Evolutionary conservation across 2,329 filamentous ascomycete genomes (phyloP).

Genomic region (Metarhizium album): DNA sequence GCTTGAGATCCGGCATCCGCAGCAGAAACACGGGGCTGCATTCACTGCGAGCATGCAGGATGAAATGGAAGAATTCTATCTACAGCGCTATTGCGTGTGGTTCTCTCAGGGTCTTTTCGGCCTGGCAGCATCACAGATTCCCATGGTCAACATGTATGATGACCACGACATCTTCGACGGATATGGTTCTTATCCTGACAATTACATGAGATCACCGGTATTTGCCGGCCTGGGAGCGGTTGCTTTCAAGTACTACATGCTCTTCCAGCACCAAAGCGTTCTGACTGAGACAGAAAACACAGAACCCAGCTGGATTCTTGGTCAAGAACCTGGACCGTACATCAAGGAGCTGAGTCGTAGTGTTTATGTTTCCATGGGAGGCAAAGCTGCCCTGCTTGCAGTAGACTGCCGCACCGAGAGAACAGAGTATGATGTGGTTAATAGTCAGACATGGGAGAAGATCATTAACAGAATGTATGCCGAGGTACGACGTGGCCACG

Average conservation of each 20-base stretch:
- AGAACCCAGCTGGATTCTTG: conserved; percentile 88
- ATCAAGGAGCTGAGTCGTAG: conserved; percentile 80
- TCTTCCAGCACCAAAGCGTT: conserved; percentile 94
- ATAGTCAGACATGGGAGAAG: conserved; percentile 70
- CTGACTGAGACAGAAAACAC: conserved; percentile 66
- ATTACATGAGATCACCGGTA: conserved; percentile 83
- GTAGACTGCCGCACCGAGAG: conserved; percentile 88
- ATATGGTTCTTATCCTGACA: conserved; percentile 83
- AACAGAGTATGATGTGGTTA: conserved; percentile 70
- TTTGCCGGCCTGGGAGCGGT: conserved; percentile 84
- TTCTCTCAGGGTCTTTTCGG: conserved; percentile 92
- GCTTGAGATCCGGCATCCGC: conserved; percentile 68
- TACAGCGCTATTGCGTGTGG: conserved; percentile 85
- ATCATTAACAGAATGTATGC: conserved; percentile 77
- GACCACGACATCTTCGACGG: conserved; percentile 91
- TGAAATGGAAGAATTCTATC: conserved; percentile 79
- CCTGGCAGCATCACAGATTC: conserved; percentile 88
- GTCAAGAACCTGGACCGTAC: conserved; percentile 71
- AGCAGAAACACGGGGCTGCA: conserved; percentile 66
- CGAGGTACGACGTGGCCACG: conserved; percentile 74
- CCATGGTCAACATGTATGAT: conserved; percentile 97
- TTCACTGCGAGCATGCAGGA: conserved; percentile 77
- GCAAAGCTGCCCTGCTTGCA: conserved; percentile 69
- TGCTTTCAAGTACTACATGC: conserved; percentile 97
- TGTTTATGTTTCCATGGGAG: conserved; percentile 74